phyloP scores from a whole-genome alignment of 306 rosid species.

The Quercus wislizeni region DNA sequence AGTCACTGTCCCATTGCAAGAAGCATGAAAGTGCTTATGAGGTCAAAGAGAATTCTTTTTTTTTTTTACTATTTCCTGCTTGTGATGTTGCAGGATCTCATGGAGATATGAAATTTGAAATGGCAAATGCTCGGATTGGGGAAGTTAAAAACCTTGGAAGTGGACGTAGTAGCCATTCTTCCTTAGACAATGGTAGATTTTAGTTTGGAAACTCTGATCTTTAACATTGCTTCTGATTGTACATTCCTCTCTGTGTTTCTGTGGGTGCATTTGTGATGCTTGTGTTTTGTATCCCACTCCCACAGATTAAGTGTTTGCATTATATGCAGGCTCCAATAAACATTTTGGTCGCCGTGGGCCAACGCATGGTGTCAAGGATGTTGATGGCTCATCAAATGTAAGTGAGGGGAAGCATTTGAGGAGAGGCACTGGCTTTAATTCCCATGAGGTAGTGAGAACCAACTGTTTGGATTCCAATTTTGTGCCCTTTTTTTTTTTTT shows the following conservation, averaged over 20 bases:
- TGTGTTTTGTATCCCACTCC: not conserved
- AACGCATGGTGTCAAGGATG: constrained; percentile 48
- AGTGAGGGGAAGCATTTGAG: constrained; percentile 63
- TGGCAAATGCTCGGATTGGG: constrained; percentile 36
- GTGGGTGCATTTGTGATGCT: not conserved
- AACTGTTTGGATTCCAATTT: constrained; percentile 4
- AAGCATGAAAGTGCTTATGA: constrained; percentile 1
- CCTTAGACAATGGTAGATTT: constrained; percentile 52
- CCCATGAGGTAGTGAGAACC: constrained; percentile 58
- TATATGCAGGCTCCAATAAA: constrained; percentile 47
- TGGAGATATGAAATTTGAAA: constrained; percentile 34
- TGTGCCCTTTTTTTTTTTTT: not conserved
- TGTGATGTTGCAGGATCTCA: constrained; percentile 29
- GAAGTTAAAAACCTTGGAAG: constrained; percentile 39
- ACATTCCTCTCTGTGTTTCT: not conserved
- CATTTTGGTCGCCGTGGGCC: constrained; percentile 62
- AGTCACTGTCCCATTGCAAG: not conserved
- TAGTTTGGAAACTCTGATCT: constrained; percentile 13
- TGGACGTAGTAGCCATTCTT: constrained; percentile 39
- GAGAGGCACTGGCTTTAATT: constrained; percentile 51
- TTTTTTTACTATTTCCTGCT: constrained; percentile 3
- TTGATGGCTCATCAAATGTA: constrained; percentile 42
- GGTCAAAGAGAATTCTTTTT: not conserved
- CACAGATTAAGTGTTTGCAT: constrained; percentile 7
- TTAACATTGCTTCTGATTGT: not conserved